These are phyloP conservation scores for Pelargonium cotyledonis DNA, from an alignment of 441 rosid genomes.

Conservation along the genomic window DNA sequence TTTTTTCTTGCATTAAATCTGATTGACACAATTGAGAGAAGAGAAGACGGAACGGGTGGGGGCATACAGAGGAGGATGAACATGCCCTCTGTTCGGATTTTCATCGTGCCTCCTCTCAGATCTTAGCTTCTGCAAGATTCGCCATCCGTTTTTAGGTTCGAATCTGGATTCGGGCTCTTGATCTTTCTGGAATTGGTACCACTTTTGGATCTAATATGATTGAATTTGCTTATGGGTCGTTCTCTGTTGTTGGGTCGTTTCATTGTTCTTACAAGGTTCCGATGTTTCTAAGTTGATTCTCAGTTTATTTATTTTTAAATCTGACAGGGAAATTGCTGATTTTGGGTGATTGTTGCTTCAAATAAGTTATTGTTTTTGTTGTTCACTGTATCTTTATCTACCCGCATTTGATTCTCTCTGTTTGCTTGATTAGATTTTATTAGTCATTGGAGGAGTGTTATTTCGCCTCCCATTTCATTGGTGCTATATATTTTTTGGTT, in stretches of 20 bases:
- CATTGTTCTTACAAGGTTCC: constrained; percentile 35
- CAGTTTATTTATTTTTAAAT: constrained; percentile 12
- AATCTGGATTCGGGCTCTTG: constrained; percentile 28
- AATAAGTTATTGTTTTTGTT: constrained; percentile 28
- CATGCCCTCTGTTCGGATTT: constrained; percentile 35
- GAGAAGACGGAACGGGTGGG: constrained; percentile 19
- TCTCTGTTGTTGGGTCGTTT: constrained; percentile 11
- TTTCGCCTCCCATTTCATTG: no score
- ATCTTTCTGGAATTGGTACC: constrained; percentile 14
- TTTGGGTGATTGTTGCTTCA: constrained; percentile 15
- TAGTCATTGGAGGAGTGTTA: no score
- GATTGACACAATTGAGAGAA: constrained; percentile 22
- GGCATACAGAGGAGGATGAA: constrained; percentile 33
- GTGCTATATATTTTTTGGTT: no score
- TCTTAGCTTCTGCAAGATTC: constrained; percentile 37
- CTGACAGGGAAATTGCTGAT: constrained; percentile 20
- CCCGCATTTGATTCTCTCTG: neutral
- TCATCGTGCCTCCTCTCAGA: constrained; percentile 39
- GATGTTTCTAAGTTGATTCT: constrained; percentile 31
- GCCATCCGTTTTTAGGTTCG: constrained; percentile 27
- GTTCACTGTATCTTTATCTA: constrained; percentile 17
- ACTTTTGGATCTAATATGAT: neutral
- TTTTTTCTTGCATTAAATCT: neutral
- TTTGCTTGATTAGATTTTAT: neutral
- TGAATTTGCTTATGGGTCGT: constrained; percentile 16